Percentiles rank a stretch among this genome's conserved stretches.
These are phyloP conservation scores for Somion occarium DNA, from an alignment of 1,284 basidiomycete genomes.

Conservation along the genomic window DNA sequence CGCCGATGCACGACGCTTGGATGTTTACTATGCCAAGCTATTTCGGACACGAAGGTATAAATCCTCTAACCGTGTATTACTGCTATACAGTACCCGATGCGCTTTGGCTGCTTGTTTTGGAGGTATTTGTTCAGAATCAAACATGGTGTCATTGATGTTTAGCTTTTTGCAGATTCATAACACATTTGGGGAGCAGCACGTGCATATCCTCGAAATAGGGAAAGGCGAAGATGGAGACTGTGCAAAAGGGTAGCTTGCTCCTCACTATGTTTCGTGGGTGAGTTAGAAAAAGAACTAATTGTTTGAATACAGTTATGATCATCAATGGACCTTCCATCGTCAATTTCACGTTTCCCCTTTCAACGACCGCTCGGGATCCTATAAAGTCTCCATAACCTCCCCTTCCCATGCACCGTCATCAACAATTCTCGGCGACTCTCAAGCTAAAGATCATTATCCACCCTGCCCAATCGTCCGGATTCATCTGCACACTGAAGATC, in stretches of 20 bases:
- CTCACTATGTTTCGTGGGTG: no score
- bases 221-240: constrained; percentile 36
- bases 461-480: constrained; percentile 41
- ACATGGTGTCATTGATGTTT: background rate
- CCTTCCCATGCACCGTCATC: constrained; percentile 40
- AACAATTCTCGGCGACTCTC: background rate
- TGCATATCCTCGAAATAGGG: constrained; percentile 49
- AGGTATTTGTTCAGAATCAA: constrained; percentile 31
- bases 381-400: constrained; percentile 45
- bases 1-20: constrained; percentile 49
- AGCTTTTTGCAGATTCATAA: constrained; percentile 58
- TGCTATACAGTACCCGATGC: constrained; percentile 41
- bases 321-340: constrained; percentile 70
- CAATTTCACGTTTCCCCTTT: constrained; percentile 81
- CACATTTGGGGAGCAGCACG: constrained; percentile 72
- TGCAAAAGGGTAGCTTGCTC: constrained; percentile 35
- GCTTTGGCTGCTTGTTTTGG: constrained; percentile 54
- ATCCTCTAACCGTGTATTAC: constrained; percentile 73
- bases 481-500: constrained; percentile 31
- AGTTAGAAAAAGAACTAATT: no score
- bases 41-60: constrained; percentile 68
- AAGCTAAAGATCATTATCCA: no score
- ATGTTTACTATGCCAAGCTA: constrained; percentile 75
- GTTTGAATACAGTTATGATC: constrained; percentile 34
- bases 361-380: constrained; percentile 71